Conservation (phyloP, 257 asterid species). For the Solanum corneliomulleri region DNA sequence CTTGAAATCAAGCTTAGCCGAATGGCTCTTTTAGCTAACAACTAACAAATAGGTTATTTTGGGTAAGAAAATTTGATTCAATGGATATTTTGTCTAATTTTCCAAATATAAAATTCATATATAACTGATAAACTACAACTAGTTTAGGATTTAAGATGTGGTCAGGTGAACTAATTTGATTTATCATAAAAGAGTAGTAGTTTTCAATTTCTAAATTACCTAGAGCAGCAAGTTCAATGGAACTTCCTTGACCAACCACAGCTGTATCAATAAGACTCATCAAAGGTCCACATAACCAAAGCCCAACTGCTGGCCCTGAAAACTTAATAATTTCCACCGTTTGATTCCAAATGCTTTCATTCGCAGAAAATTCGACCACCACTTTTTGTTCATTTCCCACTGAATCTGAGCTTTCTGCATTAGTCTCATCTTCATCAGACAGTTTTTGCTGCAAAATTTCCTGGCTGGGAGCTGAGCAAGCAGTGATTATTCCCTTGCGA, state of each 20-base stretch:
- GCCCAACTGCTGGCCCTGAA: slow-evolving; percentile 96
- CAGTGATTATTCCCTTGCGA: background rate
- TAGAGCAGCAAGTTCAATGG: slow-evolving; percentile 88
- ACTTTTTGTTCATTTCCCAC: slow-evolving; percentile 13
- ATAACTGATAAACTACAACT: too few relatives aligned
- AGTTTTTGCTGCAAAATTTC: slow-evolving; percentile 9
- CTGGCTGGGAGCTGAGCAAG: slow-evolving; percentile 31
- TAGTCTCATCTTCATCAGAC: background rate
- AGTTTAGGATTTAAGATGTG: too few relatives aligned
- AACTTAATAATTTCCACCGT: slow-evolving; percentile 72
- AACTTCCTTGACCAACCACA: slow-evolving; percentile 87
- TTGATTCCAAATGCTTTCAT: slow-evolving; percentile 60
- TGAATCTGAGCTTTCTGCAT: slow-evolving; percentile 3
- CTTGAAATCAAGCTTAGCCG: too few relatives aligned
- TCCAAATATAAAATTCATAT: too few relatives aligned
- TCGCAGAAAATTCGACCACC: slow-evolving; percentile 27
- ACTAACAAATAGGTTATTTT: too few relatives aligned
- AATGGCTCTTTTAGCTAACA: too few relatives aligned
- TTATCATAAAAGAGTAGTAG: background rate
- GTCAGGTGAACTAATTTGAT: background rate
- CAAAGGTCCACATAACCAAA: slow-evolving; percentile 86
- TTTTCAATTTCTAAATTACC: slow-evolving; percentile 27
- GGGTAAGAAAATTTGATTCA: too few relatives aligned
- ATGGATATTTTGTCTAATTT: too few relatives aligned
- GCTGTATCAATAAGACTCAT: slow-evolving; percentile 96